Evolutionary conservation across 306 rosid genomes (phyloP), one percentile per base, ranked within the genome.

Genomic region (Prunus dulcis): DNA sequence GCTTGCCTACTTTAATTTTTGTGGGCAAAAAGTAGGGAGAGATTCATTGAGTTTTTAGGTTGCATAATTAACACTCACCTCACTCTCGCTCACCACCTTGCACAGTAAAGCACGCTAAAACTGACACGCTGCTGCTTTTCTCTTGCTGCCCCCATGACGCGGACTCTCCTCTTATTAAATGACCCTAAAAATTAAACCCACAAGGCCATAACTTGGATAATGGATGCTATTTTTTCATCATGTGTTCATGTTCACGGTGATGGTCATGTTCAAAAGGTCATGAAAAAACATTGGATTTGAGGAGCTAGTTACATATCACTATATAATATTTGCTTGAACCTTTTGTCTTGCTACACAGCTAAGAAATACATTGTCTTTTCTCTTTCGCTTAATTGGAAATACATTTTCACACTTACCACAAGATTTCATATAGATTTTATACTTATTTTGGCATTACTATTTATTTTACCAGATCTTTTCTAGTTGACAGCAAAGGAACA

Each of bases 31-130:
- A 82, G 84, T 82, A 14, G 62, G 76, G 63, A 71, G 32, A 45
- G 60, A 12, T 71, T 51, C 78, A 82, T 82, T 84, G 78, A 90
- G 82, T 81, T 81, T 86, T 71, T 49, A 20, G 82, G 82, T 3
- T 18, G 72, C 78, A 74, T 61, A 61, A 61, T 72, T 75, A 58
- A 66, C 80, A 73, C 76, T 61, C 77, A 73, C 46, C 45, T 62
- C 65, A 3, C 52, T 61, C 25, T 19, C 25, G 8, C 74, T 13
- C 74, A 74, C 51, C 72, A 84, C 83, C 84, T 85, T 86, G 79
- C 86, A 78, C 75, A 84, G 85, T 80, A 19, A 85, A 61, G 94
- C 94, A 93, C 89, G 91, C 96, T 84, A 90, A 84, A 82, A 77
- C 96, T 90, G 96, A 90, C 92, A 88, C 76, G 68, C 23, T 27